Conservation (phyloP, 2,329 filamentous ascomycete genomes). For the Fusarium nelsonii region DNA sequence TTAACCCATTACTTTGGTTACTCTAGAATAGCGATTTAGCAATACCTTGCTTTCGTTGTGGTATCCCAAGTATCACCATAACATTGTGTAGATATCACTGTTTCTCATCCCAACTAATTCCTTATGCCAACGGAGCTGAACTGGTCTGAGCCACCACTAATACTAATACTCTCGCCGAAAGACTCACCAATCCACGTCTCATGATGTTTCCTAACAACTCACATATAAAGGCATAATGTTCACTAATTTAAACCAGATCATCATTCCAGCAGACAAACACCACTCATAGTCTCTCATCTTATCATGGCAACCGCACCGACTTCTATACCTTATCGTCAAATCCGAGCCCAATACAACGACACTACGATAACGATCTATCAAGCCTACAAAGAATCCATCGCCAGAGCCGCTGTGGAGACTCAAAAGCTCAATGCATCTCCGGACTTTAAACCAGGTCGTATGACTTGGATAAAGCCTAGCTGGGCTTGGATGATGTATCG, state of each 20-base stretch:
- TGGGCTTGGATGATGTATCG: constrained; percentile 76
- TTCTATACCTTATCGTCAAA: constrained; percentile 59
- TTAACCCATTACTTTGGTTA: too few relatives aligned
- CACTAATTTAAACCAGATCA: too few relatives aligned
- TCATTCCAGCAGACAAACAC: background rate
- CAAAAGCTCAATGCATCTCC: constrained; percentile 67
- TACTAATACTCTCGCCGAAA: constrained; percentile 30
- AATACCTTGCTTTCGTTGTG: too few relatives aligned
- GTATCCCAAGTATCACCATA: too few relatives aligned
- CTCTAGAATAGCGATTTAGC: too few relatives aligned
- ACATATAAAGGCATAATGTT: background rate
- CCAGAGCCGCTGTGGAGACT: constrained; percentile 61
- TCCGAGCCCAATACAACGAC: constrained; percentile 64
- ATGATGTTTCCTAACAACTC: background rate
- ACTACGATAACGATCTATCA: constrained; percentile 72
- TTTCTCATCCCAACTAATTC: background rate
- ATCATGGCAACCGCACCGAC: constrained; percentile 34
- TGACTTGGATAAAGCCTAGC: constrained; percentile 75
- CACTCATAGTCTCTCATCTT: background rate
- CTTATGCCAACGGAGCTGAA: background rate
- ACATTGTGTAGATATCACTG: background rate
- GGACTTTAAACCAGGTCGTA: constrained; percentile 64
- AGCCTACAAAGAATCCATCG: constrained; percentile 68
- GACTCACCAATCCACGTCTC: constrained; percentile 25
- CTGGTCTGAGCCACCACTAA: constrained; percentile 24